Base-by-base conservation (phyloP, 208 protist species). In the Leishmania major region DNA sequence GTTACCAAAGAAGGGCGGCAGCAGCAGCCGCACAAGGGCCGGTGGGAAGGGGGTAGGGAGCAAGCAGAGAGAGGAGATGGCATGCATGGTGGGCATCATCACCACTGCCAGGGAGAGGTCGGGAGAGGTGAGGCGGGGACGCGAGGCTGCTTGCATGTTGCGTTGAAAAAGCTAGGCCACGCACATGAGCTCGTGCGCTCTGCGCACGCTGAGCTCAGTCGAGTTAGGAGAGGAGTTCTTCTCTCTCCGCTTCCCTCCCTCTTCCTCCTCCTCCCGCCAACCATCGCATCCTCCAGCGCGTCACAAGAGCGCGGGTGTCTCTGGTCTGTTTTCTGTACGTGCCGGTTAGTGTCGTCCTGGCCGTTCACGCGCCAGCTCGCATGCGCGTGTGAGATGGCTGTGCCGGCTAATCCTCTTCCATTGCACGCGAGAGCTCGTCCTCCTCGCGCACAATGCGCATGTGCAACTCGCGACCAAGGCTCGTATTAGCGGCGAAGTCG, bases 401-500 rank as follows among this genome's bases (percentile, higher is more conserved):
- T n/a, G 31, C 73, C 19, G 1, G 15, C 37, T 79, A 83, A 17
- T 77, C 37, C 13, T 64, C 75, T 17, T 79, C 43, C 67, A 86
- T 67, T 5, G 62, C 55, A 67, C 72, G 78, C 53, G 10, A 28
- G 1, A 73, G 45, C 28, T 45, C 6, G 64, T 85, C 82, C 62
- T 59, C 82, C 8, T 73, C 62, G 60, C 77, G 83, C 43, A 77
- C 78, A 70, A 91, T 86, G n/a, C 53, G 82, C 86, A 94, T 89
- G 59, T 75, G 80, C 53, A 89, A 77, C 87, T 96, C 93, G 13
- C 74, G 82, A 1, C 87, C 91, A 5, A 96, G 70, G 3, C 82
- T 77, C 40, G 87, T 75, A 40, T 89, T 87, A 40, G 84, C 78
- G 17, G 87, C 88, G 55, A 89, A 94, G 87, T 96, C 90, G 2